Evolutionary conservation across 2,329 filamentous ascomycete species (phyloP).

Genomic region (Leptosphaerulina australis): DNA sequence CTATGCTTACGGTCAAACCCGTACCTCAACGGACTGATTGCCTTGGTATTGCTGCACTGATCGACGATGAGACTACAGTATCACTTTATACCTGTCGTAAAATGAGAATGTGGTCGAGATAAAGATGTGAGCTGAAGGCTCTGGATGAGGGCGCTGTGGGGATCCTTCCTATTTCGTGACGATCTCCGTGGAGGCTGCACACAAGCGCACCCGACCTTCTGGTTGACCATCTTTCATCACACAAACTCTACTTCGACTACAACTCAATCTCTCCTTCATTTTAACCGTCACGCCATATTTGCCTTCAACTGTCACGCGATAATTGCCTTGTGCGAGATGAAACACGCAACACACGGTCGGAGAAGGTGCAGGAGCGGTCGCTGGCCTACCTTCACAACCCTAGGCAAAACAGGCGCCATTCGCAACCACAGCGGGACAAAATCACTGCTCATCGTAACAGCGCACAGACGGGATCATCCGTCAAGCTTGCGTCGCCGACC

Average conservation of each 20-base stretch:
- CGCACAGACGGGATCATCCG: conserved; percentile 7
- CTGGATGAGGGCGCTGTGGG: conserved; percentile 4
- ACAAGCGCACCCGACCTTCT: conserved; percentile 20
- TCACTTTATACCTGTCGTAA: too few species aligned
- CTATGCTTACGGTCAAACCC: too few species aligned
- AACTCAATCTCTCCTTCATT: not conserved
- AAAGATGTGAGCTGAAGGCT: conserved; percentile 11
- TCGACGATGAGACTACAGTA: too few species aligned
- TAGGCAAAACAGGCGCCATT: conserved; percentile 14
- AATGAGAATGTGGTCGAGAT: conserved; percentile 1
- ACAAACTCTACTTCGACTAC: conserved; percentile 20
- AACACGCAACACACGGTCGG: conserved; percentile 3
- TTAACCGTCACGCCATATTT: not conserved
- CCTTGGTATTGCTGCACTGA: too few species aligned
- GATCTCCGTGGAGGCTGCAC: conserved; percentile 22
- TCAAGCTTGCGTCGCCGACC: conserved; percentile 14
- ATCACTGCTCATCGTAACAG: not conserved
- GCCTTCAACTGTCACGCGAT: not conserved
- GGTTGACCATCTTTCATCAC: conserved; percentile 14
- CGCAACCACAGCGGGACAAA: not conserved
- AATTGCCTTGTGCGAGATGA: not conserved
- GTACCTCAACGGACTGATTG: too few species aligned
- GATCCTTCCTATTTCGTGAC: conserved; percentile 20
- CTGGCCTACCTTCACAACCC: not conserved
- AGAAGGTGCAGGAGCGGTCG: not conserved